Base-by-base conservation (phyloP, 345 rosid genomes). In the Mercurialis annua region DNA sequence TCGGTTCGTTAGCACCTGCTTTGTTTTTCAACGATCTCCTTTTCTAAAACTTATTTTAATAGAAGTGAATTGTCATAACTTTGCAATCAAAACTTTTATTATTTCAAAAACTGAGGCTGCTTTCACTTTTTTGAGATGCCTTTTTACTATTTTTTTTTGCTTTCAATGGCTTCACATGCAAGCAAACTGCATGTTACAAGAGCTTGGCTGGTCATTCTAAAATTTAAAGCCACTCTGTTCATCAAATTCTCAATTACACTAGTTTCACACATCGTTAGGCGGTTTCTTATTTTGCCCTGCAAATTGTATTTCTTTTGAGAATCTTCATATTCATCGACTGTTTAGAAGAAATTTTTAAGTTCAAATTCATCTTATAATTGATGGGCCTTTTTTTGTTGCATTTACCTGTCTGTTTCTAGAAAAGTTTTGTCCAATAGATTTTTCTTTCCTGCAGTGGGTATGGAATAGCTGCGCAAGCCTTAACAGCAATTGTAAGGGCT, bases 381-480 rank as follows among this genome's bases (percentile, higher is more conserved):
- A 55, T 15, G 34, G 38, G 18, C 30, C 20, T 4, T 18, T 3
- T 30, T 30, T 10, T 51, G 5, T 40, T 40, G 44, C 44, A 40
- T 40, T 2, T 2, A 40, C 8, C 44, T 40, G n/a, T n/a, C 5
- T 40, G 8, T 40, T 51, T 23, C 12, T 2, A 8, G 17, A 51
- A 30, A 51, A 51, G 29, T 24, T 21, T 51, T 23, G 4, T 3
- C 9, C 40, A 4, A 9, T 34, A 34, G 31, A 57, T 65, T 44
- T 42, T 40, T 40, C 46, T 62, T 60, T 14, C n/a, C 29, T 80
- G 77, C 85, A 85, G 91, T 84, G 87, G 92, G 61, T 94, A 91
- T 80, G 98, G 99, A 66, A 94, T 94, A 71, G 84, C 99, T 75
- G 97, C 98, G 52, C 97, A 82, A 75, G 98, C 98, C 66, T 81